Evolutionary conservation across 768 basidiomycete genomes (phyloP).

Genomic region (Boletus sp.): DNA sequence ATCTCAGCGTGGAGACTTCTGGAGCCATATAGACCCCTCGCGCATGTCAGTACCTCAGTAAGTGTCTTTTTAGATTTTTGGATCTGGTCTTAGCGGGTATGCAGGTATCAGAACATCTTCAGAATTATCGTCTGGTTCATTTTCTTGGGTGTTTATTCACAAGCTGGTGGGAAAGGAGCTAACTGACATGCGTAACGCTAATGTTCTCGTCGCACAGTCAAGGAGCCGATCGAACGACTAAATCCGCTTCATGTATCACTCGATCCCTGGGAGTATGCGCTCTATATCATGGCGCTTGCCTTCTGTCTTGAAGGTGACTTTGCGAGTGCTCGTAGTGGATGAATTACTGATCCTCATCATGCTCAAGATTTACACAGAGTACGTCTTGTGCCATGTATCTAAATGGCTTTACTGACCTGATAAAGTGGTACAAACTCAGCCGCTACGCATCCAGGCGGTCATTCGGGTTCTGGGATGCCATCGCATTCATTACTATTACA

Average conservation of each 20-base stretch:
- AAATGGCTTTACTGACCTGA: not conserved
- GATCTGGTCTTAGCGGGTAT: not conserved
- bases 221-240: conserved; percentile 72
- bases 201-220: conserved; percentile 43
- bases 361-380: conserved; percentile 27
- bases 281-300: conserved; percentile 77
- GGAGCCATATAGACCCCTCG: conserved; percentile 71
- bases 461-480: conserved; percentile 74
- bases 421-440: conserved; percentile 67
- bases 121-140: conserved; percentile 75
- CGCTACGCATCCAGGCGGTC: conserved; percentile 78
- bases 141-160: conserved; percentile 78
- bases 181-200: not conserved
- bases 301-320: conserved; percentile 77
- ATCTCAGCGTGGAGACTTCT: conserved; percentile 51
- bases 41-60: conserved; percentile 80
- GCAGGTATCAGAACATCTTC: conserved; percentile 83
- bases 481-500: conserved; percentile 70
- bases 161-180: conserved; percentile 58
- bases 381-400: not conserved
- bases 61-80: not conserved
- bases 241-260: conserved; percentile 52
- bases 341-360: conserved; percentile 40
- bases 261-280: conserved; percentile 75
- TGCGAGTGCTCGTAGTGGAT: not conserved